Base-by-base conservation (phyloP, 805 yeast genomes). In the Nakazawaea wickerhamii region DNA sequence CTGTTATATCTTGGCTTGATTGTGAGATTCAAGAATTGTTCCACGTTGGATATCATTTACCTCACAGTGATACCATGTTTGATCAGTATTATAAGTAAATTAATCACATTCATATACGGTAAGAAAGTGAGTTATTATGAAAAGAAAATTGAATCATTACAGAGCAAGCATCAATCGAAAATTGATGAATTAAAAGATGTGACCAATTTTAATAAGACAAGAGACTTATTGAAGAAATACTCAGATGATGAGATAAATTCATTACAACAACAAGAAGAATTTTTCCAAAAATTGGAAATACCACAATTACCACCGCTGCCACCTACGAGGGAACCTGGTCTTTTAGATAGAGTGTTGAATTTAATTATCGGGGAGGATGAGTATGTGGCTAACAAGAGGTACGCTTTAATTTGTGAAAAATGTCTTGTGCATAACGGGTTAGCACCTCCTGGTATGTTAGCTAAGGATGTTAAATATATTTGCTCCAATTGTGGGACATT, bases 361-460 rank as follows among this genome's bases (percentile, higher is more conserved):
- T 33, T 61, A 5, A 49, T 78, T 7, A 58, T 75, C 3, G 91
- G 89, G 17, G 75, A 74, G 40, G 86, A 80, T 59, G 91, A 84
- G 53, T 60, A 73, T 36, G 66, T 77, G 36, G 70, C 83, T 0
- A 75, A 76, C 34, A 64, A 65, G 45, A 60, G 95, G 34, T 83
- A 70, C 55, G 95, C 95, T 0, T 67, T 86, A 50, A 82, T 86
- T 13, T 86, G 95, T 57, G 49, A 54, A 15, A 61, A 68, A n/a
- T 86, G 95, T 55, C 64, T 59, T 18, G 68, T 67, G 14, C 95
- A 86, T 59, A 86, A 87, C 54, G 95, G 95, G 1, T 67, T 86
- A 35, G 95, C 95, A 0, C 85, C 88, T 4, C 88, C 85, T 2
- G 82, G 83, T 6, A 63, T 71, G 46, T 47, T 56, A 2, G 82